A percentile compares a stretch with the other conserved stretches of the same genome.
Conservation (phyloP, 73 alveolate species). For the Durusdinium trenchii region DNA sequence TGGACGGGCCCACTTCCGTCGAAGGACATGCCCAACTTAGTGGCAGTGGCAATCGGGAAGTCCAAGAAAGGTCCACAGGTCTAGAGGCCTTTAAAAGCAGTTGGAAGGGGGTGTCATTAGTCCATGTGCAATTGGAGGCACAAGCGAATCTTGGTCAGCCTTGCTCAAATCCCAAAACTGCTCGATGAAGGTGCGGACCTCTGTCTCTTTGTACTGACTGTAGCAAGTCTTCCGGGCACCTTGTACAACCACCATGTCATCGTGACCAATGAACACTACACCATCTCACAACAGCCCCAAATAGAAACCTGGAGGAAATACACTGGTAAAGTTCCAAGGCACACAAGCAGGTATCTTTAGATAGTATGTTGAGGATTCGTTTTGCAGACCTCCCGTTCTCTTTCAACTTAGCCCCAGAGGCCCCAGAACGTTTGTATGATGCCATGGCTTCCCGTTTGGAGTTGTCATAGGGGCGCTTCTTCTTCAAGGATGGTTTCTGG, state of each 20-base stretch:
- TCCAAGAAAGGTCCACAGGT: no score
- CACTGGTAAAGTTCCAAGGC: neutral
- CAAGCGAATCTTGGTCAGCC: slow-evolving; percentile 4
- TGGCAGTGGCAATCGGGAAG: neutral
- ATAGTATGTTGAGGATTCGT: neutral
- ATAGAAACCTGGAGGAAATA: neutral
- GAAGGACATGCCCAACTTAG: neutral
- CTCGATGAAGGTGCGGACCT: neutral
- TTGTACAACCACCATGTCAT: neutral
- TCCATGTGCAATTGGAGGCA: neutral
- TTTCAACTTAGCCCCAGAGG: neutral
- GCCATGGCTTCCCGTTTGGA: neutral
- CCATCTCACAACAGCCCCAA: neutral
- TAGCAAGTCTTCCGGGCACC: neutral
- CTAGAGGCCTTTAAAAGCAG: no score
- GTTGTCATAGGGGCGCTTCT: neutral
- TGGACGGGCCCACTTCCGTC: neutral
- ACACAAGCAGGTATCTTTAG: neutral
- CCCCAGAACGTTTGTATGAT: neutral
- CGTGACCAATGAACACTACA: neutral
- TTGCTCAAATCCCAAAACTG: neutral
- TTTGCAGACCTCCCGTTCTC: neutral
- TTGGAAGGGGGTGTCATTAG: no score
- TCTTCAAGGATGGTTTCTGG: neutral
- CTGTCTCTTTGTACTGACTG: neutral